Evolutionary conservation across 495 filamentous ascomycete genomes (phyloP).

Genomic region (Thermothielavioides terrestris): DNA sequence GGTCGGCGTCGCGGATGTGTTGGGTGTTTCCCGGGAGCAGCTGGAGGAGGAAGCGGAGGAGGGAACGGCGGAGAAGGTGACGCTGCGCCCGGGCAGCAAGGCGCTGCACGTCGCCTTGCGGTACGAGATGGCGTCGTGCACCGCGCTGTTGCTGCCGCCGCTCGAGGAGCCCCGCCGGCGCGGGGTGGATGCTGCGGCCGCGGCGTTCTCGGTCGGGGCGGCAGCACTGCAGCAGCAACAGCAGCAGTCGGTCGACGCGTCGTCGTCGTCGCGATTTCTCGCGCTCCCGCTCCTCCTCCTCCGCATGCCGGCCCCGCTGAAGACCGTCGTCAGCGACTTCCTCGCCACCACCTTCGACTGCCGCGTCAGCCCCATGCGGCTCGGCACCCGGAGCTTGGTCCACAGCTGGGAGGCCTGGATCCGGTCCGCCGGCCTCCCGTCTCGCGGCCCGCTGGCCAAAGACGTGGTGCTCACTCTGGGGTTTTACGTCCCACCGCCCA

Average conservation of each 20-base stretch:
- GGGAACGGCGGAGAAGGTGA: constrained; percentile 3
- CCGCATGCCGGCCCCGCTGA: constrained; percentile 38
- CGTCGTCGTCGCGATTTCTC: constrained; percentile 24
- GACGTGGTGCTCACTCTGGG: constrained; percentile 35
- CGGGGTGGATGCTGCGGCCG: background rate
- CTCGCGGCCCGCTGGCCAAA: constrained; percentile 18
- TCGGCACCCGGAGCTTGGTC: constrained; percentile 37
- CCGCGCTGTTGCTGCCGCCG: constrained; percentile 33
- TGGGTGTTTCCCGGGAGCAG: constrained; percentile 4
- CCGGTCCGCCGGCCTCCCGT: constrained; percentile 14
- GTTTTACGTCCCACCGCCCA: constrained; percentile 26
- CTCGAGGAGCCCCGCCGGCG: constrained; percentile 7
- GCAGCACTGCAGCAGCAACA: background rate
- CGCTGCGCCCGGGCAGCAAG: background rate
- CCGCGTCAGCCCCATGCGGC: constrained; percentile 33
- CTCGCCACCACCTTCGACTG: constrained; percentile 40
- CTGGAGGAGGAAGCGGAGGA: background rate
- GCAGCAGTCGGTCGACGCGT: constrained; percentile 6
- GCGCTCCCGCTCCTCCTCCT: constrained; percentile 35
- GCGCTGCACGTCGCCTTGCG: constrained; percentile 29
- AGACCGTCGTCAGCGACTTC: constrained; percentile 34
- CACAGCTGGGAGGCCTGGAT: constrained; percentile 36
- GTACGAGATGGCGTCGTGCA: constrained; percentile 35
- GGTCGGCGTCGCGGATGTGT: constrained; percentile 14
- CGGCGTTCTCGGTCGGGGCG: background rate